Base-by-base conservation (phyloP, 148 eudicot species). In the Vaccinium corymbosum region DNA sequence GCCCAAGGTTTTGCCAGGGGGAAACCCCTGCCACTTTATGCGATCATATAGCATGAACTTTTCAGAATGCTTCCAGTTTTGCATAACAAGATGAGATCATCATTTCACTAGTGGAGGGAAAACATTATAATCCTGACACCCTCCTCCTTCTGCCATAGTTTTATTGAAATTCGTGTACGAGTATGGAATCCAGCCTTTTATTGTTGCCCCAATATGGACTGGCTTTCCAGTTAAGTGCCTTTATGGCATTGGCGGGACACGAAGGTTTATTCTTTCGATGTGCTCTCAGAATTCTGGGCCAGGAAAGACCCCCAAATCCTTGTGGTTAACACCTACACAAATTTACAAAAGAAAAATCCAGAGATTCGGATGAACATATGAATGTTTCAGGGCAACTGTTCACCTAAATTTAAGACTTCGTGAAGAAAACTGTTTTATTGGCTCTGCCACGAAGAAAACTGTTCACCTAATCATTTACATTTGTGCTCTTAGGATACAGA, bases 121-220 rank as follows among this genome's bases (percentile, higher is more conserved):
- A 35, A n/a, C 11, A 38, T 53, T 29, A 59, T 32, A 17, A 55
- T 78, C 64, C 11, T 7, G 27, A 68, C 73, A 38, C n/a, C 76
- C 76, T 50, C 56, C 79, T 17, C 79, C 35, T 76, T 5, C 35
- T 78, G 80, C 64, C 19, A n/a, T 27, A 17, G 81, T 56, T 56
- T 56, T 53, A 35, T 25, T 59, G 13, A 16, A 22, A 5, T 19
- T 79, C 2, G 20, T 16, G 8, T 79, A 61, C 19, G 29, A 57
- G 51, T 9, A 7, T 3, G 27, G 70, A 29, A 42, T 80, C 22
- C 52, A 80, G 32, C 19, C 4, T 25, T 57, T 38, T 49, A 80
- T 35, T 59, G 7, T 59, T 19, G 51, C 68, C 25, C 9, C 16
- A 19, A 4, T 35, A 57, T 59, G 27, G 81, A 55, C 22, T 38